Conservation (phyloP, 1,139 yeast genomes). For the Groenewaldozyma sp. region DNA sequence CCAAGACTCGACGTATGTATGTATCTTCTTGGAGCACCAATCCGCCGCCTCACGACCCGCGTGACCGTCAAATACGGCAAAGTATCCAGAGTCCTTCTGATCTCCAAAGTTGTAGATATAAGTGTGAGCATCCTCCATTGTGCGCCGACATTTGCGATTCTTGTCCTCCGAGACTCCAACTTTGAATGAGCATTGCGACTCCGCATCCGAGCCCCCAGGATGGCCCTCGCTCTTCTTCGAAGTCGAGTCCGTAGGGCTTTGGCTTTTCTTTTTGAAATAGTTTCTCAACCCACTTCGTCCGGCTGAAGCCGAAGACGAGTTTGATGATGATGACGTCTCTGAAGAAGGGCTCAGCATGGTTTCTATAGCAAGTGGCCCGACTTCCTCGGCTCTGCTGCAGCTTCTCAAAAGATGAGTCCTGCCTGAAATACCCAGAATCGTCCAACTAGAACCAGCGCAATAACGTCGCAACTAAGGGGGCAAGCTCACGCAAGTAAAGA, state of each 20-base stretch:
- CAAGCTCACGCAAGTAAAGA: too few relatives aligned
- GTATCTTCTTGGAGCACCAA: constrained; percentile 90
- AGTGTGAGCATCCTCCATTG: constrained; percentile 97
- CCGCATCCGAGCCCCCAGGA: not conserved
- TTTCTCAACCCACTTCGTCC: constrained; percentile 9
- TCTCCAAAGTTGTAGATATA: constrained; percentile 90
- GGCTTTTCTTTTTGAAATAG: constrained; percentile 14
- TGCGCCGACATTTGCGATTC: constrained; percentile 67
- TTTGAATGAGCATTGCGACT: constrained; percentile 22
- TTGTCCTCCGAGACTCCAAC: constrained; percentile 91
- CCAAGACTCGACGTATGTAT: constrained; percentile 50
- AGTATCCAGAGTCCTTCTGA: constrained; percentile 85
- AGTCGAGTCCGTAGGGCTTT: constrained; percentile 8
- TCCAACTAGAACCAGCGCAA: too few relatives aligned
- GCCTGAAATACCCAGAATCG: too few relatives aligned
- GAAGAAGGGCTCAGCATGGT: not conserved
- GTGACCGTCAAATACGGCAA: constrained; percentile 96
- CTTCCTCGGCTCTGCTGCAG: too few relatives aligned
- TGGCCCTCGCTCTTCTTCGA: constrained; percentile 1
- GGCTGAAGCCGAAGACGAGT: constrained; percentile 7
- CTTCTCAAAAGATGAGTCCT: too few relatives aligned
- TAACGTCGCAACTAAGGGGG: too few relatives aligned
- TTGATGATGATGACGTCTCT: constrained; percentile 1
- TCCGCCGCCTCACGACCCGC: constrained; percentile 92
- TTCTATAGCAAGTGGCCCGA: too few relatives aligned